phyloP scores from a whole-genome alignment of 768 basidiomycete genomes.

The Naganishia antarctica region DNA sequence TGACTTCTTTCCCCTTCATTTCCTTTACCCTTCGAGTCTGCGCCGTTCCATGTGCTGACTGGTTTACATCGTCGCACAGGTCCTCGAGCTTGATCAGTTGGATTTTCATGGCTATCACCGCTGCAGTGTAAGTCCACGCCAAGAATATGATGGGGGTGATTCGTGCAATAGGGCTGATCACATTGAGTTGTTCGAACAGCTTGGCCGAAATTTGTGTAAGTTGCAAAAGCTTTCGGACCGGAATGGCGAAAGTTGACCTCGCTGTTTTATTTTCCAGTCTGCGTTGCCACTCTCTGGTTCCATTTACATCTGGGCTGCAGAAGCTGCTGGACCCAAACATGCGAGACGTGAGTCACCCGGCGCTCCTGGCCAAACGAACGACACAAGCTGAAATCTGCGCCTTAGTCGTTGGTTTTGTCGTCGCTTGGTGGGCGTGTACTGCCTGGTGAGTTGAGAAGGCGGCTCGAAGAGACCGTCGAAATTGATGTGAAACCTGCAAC shows the following conservation, averaged over 20 bases:
- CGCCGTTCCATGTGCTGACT: neutral
- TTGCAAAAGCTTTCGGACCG: conserved; percentile 48
- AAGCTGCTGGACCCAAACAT: conserved; percentile 81
- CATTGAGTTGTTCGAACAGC: neutral
- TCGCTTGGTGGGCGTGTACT: conserved; percentile 84
- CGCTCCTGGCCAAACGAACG: no score
- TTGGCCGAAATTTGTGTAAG: conserved; percentile 89
- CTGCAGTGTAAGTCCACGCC: conserved; percentile 54
- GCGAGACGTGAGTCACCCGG: conserved; percentile 65
- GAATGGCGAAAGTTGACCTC: conserved; percentile 50
- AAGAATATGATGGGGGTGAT: no score
- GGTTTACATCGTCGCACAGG: conserved; percentile 55
- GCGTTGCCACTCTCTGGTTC: conserved; percentile 64
- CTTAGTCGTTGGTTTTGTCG: conserved; percentile 28
- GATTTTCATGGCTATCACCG: conserved; percentile 82
- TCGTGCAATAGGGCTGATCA: neutral
- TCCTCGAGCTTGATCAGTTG: conserved; percentile 77
- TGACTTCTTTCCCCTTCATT: neutral
- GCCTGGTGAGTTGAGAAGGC: conserved; percentile 68
- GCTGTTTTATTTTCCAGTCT: neutral
- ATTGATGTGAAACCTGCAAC: no score
- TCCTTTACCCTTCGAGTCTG: neutral
- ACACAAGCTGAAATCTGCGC: no score
- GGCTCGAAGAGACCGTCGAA: no score
- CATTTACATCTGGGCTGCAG: conserved; percentile 92